These are phyloP conservation scores for Juncus effusus DNA, from an alignment of 176 grass and related monocot species.

Conservation along the genomic window DNA sequence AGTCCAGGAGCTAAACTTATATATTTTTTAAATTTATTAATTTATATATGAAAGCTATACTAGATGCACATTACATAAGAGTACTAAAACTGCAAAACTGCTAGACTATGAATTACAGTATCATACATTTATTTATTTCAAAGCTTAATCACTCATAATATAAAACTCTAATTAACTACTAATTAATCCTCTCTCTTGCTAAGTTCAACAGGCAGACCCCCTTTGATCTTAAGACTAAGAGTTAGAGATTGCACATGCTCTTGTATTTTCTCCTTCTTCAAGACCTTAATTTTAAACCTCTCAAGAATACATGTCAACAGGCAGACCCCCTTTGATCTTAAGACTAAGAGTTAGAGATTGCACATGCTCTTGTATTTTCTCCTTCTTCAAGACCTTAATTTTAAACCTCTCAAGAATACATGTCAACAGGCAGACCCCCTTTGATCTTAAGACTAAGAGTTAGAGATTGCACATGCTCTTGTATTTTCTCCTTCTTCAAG, in stretches of 20 bases:
- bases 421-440: conserved; percentile 30
- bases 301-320: conserved; percentile 36
- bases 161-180: background rate
- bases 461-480: conserved; percentile 3
- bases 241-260: conserved; percentile 12
- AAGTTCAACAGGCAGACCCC: conserved; percentile 35
- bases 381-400: conserved; percentile 26
- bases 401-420: conserved; percentile 40
- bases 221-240: conserved; percentile 27
- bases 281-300: conserved; percentile 28
- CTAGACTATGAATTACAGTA: too few species aligned
- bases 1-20: too few species aligned
- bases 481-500: conserved; percentile 22
- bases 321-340: conserved; percentile 36
- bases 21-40: too few species aligned
- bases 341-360: conserved; percentile 13
- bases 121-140: too few species aligned
- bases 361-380: conserved; percentile 8
- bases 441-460: conserved; percentile 30
- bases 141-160: too few species aligned
- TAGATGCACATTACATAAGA: too few species aligned
- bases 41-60: too few species aligned
- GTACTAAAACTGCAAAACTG: too few species aligned
- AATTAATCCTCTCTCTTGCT: conserved; percentile 23
- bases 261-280: conserved; percentile 21